Conservation (phyloP, 208 protist species). For the Crithidia sp. region DNA sequence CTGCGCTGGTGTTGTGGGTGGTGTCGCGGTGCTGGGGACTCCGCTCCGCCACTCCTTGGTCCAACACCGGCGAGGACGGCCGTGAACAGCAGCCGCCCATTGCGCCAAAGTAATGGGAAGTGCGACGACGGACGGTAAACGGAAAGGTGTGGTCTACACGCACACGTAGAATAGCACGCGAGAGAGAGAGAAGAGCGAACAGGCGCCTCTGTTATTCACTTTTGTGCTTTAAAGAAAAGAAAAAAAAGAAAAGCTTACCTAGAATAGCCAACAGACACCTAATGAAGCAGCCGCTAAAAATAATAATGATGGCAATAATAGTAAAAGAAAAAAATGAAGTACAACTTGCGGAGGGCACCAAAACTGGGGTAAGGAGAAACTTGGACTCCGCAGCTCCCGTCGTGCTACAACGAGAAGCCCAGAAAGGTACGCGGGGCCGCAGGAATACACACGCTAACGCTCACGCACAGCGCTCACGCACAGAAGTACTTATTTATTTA, state of each 20-base stretch:
- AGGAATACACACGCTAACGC: too few species aligned
- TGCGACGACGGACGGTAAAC: not conserved
- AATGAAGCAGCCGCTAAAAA: not conserved
- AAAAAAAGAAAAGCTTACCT: conserved; percentile 2
- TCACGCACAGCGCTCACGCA: too few species aligned
- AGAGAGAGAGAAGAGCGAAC: too few species aligned
- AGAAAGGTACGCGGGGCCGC: too few species aligned
- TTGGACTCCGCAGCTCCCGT: too few species aligned
- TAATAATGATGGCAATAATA: not conserved
- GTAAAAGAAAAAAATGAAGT: conserved; percentile 11
- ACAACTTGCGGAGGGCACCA: not conserved
- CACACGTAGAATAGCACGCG: not conserved
- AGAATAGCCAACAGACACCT: not conserved
- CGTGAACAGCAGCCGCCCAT: conserved; percentile 17
- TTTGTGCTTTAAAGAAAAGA: not conserved
- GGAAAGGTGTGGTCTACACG: not conserved
- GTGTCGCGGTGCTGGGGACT: not conserved
- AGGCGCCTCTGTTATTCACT: conserved; percentile 1
- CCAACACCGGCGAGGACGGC: not conserved
- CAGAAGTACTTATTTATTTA: too few species aligned
- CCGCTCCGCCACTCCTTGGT: not conserved
- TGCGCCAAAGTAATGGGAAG: not conserved
- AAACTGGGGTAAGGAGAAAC: too few species aligned
- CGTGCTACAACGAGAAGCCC: too few species aligned
- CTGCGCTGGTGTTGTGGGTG: not conserved